Conservation (phyloP, 2,329 filamentous ascomycete genomes). For the Colletotrichum sublineola region DNA sequence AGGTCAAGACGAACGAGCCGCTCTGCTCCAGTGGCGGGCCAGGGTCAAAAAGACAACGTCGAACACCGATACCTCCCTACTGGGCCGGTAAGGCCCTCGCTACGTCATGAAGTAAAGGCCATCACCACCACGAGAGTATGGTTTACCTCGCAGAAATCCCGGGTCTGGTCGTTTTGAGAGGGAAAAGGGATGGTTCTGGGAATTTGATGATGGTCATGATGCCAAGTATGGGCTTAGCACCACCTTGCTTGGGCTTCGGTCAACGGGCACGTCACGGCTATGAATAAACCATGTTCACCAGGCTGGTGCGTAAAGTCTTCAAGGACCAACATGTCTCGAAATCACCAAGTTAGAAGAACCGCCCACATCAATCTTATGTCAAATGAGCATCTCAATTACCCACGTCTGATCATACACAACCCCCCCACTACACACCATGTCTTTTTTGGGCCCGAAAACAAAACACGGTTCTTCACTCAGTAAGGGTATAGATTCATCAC, state of each 20-base stretch:
- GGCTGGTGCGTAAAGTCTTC: not conserved
- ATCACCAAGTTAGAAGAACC: not conserved
- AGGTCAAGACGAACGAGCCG: not conserved
- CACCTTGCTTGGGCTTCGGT: not conserved
- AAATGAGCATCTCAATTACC: not conserved
- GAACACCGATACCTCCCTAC: not conserved
- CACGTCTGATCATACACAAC: not conserved
- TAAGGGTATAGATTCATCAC: constrained; percentile 44
- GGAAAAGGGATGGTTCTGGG: not conserved
- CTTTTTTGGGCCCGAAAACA: not conserved
- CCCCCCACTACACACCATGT: not conserved
- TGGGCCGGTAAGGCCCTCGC: not conserved
- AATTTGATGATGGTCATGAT: not conserved
- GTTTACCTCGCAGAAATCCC: not conserved
- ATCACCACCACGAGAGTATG: not conserved
- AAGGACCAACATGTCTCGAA: not conserved
- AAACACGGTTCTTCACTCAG: constrained; percentile 33
- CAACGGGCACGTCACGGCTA: not conserved
- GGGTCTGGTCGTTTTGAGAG: not conserved
- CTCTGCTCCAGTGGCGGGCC: not conserved
- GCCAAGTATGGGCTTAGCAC: no score
- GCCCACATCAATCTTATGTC: no score
- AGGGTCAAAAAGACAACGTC: not conserved
- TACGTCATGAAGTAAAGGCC: not conserved
- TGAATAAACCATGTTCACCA: not conserved